Percentiles rank a stretch among this genome's conserved stretches.
phyloP scores from a whole-genome alignment of 2,329 filamentous ascomycete genomes.

The Chaetomium olivaceum region DNA sequence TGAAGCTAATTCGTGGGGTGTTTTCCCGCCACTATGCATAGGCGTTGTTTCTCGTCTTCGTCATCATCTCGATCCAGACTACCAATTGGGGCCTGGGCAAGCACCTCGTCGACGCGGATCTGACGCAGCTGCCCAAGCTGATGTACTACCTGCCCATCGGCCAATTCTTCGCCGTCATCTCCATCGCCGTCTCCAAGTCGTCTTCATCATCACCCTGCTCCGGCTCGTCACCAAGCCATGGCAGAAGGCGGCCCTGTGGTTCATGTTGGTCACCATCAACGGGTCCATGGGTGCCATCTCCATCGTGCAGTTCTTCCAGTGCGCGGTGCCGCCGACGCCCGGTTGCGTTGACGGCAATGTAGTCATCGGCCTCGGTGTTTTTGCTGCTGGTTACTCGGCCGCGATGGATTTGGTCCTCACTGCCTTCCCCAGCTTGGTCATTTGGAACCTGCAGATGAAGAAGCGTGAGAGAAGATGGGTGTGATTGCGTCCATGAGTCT shows the following conservation, averaged over 20 bases:
- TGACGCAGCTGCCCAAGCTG: conserved; percentile 25
- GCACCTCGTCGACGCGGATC: conserved; percentile 17
- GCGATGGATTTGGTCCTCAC: neutral
- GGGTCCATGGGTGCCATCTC: conserved; percentile 27
- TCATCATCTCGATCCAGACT: neutral
- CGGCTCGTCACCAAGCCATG: conserved; percentile 25
- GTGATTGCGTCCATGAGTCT: neutral
- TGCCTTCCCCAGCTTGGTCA: neutral
- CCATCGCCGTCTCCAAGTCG: conserved; percentile 33
- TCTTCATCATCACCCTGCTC: conserved; percentile 34
- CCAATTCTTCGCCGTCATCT: conserved; percentile 32
- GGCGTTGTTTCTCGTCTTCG: neutral
- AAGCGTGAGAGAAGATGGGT: neutral
- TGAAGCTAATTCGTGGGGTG: neutral
- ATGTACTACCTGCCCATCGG: conserved; percentile 30
- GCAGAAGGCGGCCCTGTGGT: conserved; percentile 31
- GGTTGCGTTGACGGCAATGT: conserved; percentile 8
- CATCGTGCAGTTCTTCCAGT: conserved; percentile 27
- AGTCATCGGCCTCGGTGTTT: neutral
- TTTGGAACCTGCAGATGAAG: neutral
- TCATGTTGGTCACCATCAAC: conserved; percentile 31
- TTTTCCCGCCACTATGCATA: neutral
- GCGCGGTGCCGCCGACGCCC: conserved; percentile 10
- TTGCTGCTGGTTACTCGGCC: neutral
- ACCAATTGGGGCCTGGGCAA: neutral